Conservation (phyloP, 2,329 filamentous ascomycete genomes). For the Colletotrichum simmondsii region DNA sequence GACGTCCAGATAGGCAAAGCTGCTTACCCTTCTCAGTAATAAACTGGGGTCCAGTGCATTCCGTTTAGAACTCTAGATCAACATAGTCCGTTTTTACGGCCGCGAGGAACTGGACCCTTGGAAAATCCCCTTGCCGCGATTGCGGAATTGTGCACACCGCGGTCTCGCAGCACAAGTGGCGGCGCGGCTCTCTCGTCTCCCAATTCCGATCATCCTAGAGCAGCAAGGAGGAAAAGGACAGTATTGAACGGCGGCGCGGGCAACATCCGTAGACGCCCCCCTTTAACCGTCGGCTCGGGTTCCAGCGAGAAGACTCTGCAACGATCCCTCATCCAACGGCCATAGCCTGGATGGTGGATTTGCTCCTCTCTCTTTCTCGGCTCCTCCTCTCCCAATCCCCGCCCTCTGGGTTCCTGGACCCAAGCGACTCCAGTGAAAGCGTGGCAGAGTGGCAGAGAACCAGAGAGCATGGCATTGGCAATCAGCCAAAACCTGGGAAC, state of each 20-base stretch:
- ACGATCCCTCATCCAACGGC: neutral
- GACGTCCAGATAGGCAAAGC: neutral
- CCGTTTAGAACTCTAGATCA: neutral
- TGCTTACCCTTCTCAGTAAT: neutral
- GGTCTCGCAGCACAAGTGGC: slow-evolving; percentile 14
- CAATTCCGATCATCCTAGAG: neutral
- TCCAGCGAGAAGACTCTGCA: neutral
- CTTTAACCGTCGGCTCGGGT: slow-evolving; percentile 4
- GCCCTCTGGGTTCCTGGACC: slow-evolving; percentile 2
- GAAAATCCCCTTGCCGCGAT: neutral
- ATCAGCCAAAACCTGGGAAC: neutral
- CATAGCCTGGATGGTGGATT: neutral
- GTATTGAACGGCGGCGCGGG: neutral
- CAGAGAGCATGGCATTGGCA: neutral
- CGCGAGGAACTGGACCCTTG: neutral
- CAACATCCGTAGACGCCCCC: neutral
- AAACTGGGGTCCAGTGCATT: neutral
- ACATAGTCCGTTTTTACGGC: neutral
- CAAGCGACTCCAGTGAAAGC: neutral
- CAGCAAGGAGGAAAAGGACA: neutral
- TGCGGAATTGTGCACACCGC: slow-evolving; percentile 11
- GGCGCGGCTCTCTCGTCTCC: slow-evolving; percentile 6
- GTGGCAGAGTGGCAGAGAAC: neutral
- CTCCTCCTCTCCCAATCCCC: neutral
- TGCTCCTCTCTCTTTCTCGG: too few species aligned